Percentiles rank a stretch among this genome's conserved stretches.
phyloP scores from a whole-genome alignment of 129 eudicot species.

The Apium graveolens region DNA sequence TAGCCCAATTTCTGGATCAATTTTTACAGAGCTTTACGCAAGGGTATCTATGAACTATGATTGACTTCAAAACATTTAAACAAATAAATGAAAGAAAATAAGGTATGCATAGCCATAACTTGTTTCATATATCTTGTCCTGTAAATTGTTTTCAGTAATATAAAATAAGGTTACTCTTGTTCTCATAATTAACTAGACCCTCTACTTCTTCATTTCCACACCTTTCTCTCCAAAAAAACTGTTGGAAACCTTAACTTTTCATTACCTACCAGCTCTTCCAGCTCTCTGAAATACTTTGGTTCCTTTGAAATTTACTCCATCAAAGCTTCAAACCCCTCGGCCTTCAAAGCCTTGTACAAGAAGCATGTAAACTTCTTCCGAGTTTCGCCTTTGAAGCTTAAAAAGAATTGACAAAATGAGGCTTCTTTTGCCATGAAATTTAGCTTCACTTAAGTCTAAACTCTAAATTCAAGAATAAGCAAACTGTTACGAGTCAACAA shows the following conservation, averaged over 20 bases:
- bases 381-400: not conserved
- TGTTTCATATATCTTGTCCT: too few species aligned
- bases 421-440: not conserved
- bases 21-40: too few species aligned
- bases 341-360: not conserved
- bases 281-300: not conserved
- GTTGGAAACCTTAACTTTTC: not conserved
- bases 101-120: too few species aligned
- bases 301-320: too few species aligned
- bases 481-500: too few species aligned
- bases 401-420: not conserved
- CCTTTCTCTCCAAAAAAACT: not conserved
- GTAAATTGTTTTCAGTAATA: too few species aligned
- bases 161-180: too few species aligned
- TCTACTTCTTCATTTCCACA: not conserved
- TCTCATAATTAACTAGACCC: not conserved
- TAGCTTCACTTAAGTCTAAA: not conserved
- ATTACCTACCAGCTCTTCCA: not conserved
- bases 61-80: too few species aligned
- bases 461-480: too few species aligned
- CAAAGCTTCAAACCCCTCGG: not conserved
- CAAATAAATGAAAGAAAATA: too few species aligned
- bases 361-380: not conserved
- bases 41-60: too few species aligned
- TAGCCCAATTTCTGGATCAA: too few species aligned